Evolutionary conservation across 1,139 yeast genomes (phyloP).

Genomic region (Barnettozyma hawaiiensis): DNA sequence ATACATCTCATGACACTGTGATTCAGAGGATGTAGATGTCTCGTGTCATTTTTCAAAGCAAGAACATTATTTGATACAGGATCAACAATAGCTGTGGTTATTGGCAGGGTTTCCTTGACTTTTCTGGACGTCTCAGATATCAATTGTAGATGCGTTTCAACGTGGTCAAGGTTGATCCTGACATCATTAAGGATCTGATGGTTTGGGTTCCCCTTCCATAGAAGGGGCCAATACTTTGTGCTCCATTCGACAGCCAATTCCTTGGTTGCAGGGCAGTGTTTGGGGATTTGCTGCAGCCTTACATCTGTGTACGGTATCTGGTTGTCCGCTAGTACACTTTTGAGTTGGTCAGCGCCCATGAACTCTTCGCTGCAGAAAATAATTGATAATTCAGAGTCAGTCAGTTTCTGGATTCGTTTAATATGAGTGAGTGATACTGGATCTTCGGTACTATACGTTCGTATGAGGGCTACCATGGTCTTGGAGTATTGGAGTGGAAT

Average conservation of each 20-base stretch:
- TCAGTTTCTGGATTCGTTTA: constrained; percentile 35
- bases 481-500: constrained; percentile 40
- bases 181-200: constrained; percentile 61
- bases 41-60: constrained; percentile 34
- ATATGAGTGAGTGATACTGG: constrained; percentile 38
- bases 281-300: constrained; percentile 38
- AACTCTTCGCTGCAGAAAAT: constrained; percentile 31
- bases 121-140: constrained; percentile 29
- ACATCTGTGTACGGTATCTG: constrained; percentile 25
- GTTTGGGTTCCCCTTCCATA: constrained; percentile 92
- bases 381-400: constrained; percentile 27
- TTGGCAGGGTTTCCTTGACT: constrained; percentile 27
- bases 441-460: constrained; percentile 27
- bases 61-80: constrained; percentile 35
- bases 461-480: constrained; percentile 12
- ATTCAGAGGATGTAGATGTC: constrained; percentile 44
- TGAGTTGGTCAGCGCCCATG: constrained; percentile 19
- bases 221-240: constrained; percentile 68
- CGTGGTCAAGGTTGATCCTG: constrained; percentile 41
- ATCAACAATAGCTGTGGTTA: constrained; percentile 46
- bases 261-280: constrained; percentile 54
- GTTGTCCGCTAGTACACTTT: constrained; percentile 16
- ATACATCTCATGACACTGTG: constrained; percentile 79
- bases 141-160: constrained; percentile 35
- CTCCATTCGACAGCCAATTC: constrained; percentile 65